Evolutionary conservation across 257 asterid genomes (phyloP), one percentile per base, ranked within the genome.

Genomic region (Solanum pennellii): DNA sequence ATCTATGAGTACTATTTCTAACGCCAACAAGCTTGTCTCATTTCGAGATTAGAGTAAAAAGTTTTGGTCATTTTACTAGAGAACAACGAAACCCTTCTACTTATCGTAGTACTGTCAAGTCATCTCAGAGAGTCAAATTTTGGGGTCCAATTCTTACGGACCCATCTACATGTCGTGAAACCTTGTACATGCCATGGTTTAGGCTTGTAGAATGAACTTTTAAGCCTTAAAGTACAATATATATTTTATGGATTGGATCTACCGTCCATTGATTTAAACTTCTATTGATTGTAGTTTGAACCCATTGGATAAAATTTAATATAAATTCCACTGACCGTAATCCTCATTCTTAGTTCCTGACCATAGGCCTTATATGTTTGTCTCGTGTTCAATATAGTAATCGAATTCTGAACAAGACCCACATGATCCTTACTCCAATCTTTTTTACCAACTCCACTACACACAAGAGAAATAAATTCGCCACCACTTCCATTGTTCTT

Each of bases 321-420:
- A 56, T 56, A 7, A 56, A 18, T 56, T 56, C n/a, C 65, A 56
- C 1, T 4, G 11, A 56, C 11, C 5, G 5, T 56, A 56, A 56
- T 56, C 65, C 5, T 56, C 65, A 56, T 56, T 56, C 65, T 56
- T 2, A 18, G 11, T n/a, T 52, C 96, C 85, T 88, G 87, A 45
- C 92, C 98, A 35, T 91, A 93, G 2, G 94, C 95, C 87, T 93
- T 94, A 87, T 92, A 96, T 1, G 93, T 91, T 23, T 77, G 86
- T 92, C 72, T 92, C 88, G 84, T 89, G 59, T 90, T 93, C 10
- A 91, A 92, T 42, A 92, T 87, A 23, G 90, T 15, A 74, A 89
- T 83, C 1, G 95, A 92, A 87, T 96, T 98, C 83, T 93, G 96
- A 59, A 96, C 94, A 72, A 96, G 96, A 33, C 96, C 91, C 80